Conservation (phyloP, 1,139 yeast genomes). For the Petasospora fabianii region DNA sequence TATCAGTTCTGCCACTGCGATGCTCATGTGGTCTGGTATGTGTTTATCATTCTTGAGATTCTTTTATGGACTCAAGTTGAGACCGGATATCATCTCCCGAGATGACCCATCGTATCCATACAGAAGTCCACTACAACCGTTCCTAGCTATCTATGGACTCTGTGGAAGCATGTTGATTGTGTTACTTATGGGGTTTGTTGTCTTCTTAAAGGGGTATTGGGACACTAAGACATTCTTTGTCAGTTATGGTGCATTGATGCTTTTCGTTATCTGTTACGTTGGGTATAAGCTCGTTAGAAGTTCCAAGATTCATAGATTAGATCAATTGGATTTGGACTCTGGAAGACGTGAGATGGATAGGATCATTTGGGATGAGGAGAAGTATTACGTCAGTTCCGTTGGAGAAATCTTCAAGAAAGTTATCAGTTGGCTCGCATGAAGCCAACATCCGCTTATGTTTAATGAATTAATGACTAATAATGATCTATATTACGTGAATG, state of each 20-base stretch:
- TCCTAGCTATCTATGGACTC: slow-evolving; percentile 64
- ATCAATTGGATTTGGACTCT: slow-evolving; percentile 69
- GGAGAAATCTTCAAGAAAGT: slow-evolving; percentile 28
- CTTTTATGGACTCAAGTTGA: slow-evolving; percentile 57
- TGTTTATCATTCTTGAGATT: slow-evolving; percentile 69
- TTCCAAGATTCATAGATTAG: slow-evolving; percentile 50
- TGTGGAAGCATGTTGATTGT: slow-evolving; percentile 53
- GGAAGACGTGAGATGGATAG: slow-evolving; percentile 75
- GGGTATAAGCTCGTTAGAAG: slow-evolving; percentile 55
- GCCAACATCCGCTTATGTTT: slow-evolving; percentile 30
- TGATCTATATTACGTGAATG: too few relatives aligned
- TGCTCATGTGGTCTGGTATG: slow-evolving; percentile 81
- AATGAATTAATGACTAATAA: too few relatives aligned
- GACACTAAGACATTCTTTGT: slow-evolving; percentile 60
- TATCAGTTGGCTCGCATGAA: slow-evolving; percentile 23
- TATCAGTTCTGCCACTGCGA: slow-evolving; percentile 66
- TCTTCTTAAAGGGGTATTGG: slow-evolving; percentile 58
- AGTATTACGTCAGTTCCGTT: slow-evolving; percentile 32
- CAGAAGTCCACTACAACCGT: slow-evolving; percentile 76
- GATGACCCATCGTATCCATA: slow-evolving; percentile 71
- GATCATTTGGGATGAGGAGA: slow-evolving; percentile 66
- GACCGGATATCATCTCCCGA: slow-evolving; percentile 64
- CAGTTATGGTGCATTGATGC: slow-evolving; percentile 59
- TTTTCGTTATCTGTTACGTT: slow-evolving; percentile 51
- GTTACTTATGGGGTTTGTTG: slow-evolving; percentile 66